Percentiles rank a stretch among this genome's conserved stretches.
These are phyloP conservation scores for Fusarium sp. DNA, from an alignment of 2,329 filamentous ascomycete species.

Conservation along the genomic window DNA sequence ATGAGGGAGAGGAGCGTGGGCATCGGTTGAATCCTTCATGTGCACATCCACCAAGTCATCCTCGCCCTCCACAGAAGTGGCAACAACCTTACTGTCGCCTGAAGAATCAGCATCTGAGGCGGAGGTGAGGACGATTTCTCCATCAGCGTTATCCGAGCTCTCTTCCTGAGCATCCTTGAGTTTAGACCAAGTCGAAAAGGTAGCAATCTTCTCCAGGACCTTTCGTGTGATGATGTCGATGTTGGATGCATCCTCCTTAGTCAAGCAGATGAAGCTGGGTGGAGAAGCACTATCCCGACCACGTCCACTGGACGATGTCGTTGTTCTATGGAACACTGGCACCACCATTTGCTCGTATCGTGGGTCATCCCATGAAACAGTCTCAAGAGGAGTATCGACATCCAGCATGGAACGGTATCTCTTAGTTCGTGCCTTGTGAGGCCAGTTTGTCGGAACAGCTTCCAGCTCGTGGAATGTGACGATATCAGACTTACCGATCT, in stretches of 20 bases:
- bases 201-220: conserved; percentile 79
- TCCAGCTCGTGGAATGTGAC: conserved; percentile 84
- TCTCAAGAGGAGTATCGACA: conserved; percentile 54
- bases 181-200: conserved; percentile 78
- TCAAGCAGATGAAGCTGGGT: conserved; percentile 81
- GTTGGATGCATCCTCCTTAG: conserved; percentile 73
- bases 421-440: conserved; percentile 62
- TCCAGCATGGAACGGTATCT: conserved; percentile 65
- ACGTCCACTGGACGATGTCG: conserved; percentile 47
- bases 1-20: conserved; percentile 27
- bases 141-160: conserved; percentile 68
- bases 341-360: conserved; percentile 76
- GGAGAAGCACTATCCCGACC: conserved; percentile 52
- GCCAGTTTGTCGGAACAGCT: conserved; percentile 81
- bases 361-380: conserved; percentile 68
- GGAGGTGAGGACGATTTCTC: conserved; percentile 76
- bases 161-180: conserved; percentile 65
- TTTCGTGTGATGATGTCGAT: conserved; percentile 84
- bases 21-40: conserved; percentile 74
- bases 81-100: conserved; percentile 77
- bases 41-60: conserved; percentile 92
- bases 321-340: conserved; percentile 74
- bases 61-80: conserved; percentile 86
- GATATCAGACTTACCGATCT: conserved; percentile 75
- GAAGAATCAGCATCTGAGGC: conserved; percentile 74